Base-by-base conservation (phyloP, 176 grass and related monocot genomes). In the maize (Zea mays) region DNA sequence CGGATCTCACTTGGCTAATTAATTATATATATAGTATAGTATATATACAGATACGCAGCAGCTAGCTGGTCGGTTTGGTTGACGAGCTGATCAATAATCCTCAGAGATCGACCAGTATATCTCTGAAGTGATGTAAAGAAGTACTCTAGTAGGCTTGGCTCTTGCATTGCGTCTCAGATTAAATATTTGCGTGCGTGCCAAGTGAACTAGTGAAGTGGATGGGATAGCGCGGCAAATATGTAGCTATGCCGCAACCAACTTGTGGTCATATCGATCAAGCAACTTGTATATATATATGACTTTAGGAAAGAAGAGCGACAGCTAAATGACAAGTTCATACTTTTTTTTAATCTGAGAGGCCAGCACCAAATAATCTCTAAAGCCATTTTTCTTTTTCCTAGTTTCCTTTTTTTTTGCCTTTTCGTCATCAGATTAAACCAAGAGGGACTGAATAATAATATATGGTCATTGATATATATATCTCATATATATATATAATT, bases 341-440 rank as follows among this genome's bases (percentile, higher is more conserved):
- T 79, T 88, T 84, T 88, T 84, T 52, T 72, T 84, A 79, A 39
- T 39, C 38, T 39, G 38, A 39, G 38, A 39, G 38, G 38, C 38
- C 38, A 39, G 38, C 38, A 39, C 38, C 38, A 3, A 39, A 39
- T 11, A 61, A 61, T 61, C 44, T 9, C 44, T 46, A 52, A 17
- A 52, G 12, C 14, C 50, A 46, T 7, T 46, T 46, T 10, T 10
- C 44, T 46, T 10, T 46, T 46, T 46, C 44, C 44, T 9, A 46
- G 44, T 39, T 39, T 39, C 4, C 38, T 1, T 39, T 46, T 9
- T 46, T 46, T 7, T 7, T 46, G 8, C 7, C 44, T 7, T 46
- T 46, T 7, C 44, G 7, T 46, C 44, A 10, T 46, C 44, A 10
- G 44, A 46, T 46, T 46, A 9, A 46, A 7, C 44, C 9, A 46